Evolutionary conservation across 768 basidiomycete species (phyloP).

Genomic region (Hygrophorus pudorinus): DNA sequence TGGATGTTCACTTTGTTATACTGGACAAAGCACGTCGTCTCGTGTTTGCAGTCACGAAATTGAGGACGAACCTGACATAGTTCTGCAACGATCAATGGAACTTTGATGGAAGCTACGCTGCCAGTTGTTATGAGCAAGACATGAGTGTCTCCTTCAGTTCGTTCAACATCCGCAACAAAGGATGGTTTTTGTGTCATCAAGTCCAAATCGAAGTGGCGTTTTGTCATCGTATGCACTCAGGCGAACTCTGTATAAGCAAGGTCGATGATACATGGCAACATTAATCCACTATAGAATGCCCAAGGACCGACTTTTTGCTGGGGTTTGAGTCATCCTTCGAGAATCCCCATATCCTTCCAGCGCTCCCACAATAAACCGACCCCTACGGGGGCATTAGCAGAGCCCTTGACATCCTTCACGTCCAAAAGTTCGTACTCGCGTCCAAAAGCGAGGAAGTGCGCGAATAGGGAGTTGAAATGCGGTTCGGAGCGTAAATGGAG

Average conservation of each 20-base stretch:
- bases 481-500: slow-evolving; percentile 92
- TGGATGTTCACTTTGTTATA: slow-evolving; percentile 68
- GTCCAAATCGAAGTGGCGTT: no score
- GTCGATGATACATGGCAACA: no score
- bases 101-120: slow-evolving; percentile 94
- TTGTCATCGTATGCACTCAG: no score
- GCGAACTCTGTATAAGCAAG: no score
- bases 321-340: background rate
- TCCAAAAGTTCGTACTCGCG: slow-evolving; percentile 90
- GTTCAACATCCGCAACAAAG: slow-evolving; percentile 34
- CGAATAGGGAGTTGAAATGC: slow-evolving; percentile 96
- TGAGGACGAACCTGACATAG: slow-evolving; percentile 44
- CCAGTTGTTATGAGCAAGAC: slow-evolving; percentile 84
- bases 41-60: no score
- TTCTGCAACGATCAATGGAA: slow-evolving; percentile 77
- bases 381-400: slow-evolving; percentile 53
- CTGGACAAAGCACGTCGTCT: no score
- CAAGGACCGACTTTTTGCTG: no score
- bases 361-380: slow-evolving; percentile 77
- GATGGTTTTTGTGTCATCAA: no score
- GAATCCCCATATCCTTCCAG: slow-evolving; percentile 84
- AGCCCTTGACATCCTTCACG: slow-evolving; percentile 78
- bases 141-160: slow-evolving; percentile 38
- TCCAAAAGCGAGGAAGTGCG: slow-evolving; percentile 95
- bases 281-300: no score